Evolutionary conservation across 2,329 filamentous ascomycete genomes (phyloP).

Genomic region (Aaosphaeria pasadenensis): DNA sequence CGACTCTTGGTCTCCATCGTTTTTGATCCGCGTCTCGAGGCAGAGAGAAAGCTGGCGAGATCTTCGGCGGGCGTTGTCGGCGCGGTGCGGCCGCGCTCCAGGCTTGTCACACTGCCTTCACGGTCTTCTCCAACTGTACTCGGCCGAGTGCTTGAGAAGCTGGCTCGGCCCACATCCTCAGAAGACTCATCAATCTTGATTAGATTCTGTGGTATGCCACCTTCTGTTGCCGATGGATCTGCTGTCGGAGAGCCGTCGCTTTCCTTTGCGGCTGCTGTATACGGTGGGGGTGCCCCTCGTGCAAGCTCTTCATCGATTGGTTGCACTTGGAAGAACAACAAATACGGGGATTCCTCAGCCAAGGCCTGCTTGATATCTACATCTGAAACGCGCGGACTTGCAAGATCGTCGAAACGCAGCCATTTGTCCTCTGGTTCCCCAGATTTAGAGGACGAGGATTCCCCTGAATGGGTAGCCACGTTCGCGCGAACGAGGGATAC

Average conservation of each 20-base stretch:
- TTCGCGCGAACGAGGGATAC: slow-evolving; percentile 78
- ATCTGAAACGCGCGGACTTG: slow-evolving; percentile 65
- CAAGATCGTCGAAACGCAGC: slow-evolving; percentile 92
- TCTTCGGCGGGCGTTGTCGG: slow-evolving; percentile 47
- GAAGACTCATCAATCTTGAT: slow-evolving; percentile 15
- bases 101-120: slow-evolving; percentile 25
- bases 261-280: slow-evolving; percentile 37
- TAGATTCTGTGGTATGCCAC: slow-evolving; percentile 6
- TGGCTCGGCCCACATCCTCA: slow-evolving; percentile 28
- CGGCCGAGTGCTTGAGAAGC: slow-evolving; percentile 37
- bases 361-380: slow-evolving; percentile 78
- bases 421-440: slow-evolving; percentile 54
- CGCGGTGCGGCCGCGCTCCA: slow-evolving; percentile 27
- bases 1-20: slow-evolving; percentile 37
- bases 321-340: slow-evolving; percentile 92
- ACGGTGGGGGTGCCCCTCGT: slow-evolving; percentile 39
- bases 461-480: slow-evolving; percentile 25
- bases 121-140: slow-evolving; percentile 40
- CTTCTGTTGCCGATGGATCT: slow-evolving; percentile 12
- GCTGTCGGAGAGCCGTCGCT: slow-evolving; percentile 12
- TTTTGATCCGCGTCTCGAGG: slow-evolving; percentile 31
- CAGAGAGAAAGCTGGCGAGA: slow-evolving; percentile 27
- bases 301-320: slow-evolving; percentile 72
- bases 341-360: slow-evolving; percentile 85
- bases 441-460: slow-evolving; percentile 41